Conservation (phyloP, 2,329 filamentous ascomycete species). For the Pseudogymnoascus sp. region DNA sequence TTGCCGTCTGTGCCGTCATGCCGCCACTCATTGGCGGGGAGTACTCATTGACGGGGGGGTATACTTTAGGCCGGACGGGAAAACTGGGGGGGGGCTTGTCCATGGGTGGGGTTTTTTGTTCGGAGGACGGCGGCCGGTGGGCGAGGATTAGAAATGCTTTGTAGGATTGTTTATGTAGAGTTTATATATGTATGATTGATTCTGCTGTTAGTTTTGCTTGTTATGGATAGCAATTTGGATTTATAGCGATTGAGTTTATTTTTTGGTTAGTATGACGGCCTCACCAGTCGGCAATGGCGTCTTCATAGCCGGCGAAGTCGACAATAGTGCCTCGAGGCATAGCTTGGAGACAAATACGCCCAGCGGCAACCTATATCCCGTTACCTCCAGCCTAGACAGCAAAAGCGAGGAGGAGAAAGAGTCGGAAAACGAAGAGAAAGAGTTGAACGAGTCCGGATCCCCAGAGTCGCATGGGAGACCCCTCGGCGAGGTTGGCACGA, state of each 20-base stretch:
- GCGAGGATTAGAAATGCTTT: neutral
- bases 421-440: neutral
- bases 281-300: neutral
- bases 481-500: neutral
- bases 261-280: neutral
- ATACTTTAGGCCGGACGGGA: neutral
- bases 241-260: neutral
- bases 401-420: neutral
- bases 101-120: neutral
- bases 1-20: slow-evolving; percentile 2
- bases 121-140: neutral
- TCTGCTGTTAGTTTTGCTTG: neutral
- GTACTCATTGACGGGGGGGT: no score
- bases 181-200: neutral
- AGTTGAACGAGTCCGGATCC: no score
- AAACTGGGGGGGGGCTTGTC: neutral
- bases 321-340: neutral
- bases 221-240: neutral
- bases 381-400: neutral
- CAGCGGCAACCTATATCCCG: neutral
- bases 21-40: neutral
- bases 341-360: neutral
- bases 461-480: neutral
- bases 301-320: neutral
- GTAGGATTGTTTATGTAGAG: neutral